phyloP scores from a whole-genome alignment of 1,284 basidiomycete species.

The Amylostereum areolatum region DNA sequence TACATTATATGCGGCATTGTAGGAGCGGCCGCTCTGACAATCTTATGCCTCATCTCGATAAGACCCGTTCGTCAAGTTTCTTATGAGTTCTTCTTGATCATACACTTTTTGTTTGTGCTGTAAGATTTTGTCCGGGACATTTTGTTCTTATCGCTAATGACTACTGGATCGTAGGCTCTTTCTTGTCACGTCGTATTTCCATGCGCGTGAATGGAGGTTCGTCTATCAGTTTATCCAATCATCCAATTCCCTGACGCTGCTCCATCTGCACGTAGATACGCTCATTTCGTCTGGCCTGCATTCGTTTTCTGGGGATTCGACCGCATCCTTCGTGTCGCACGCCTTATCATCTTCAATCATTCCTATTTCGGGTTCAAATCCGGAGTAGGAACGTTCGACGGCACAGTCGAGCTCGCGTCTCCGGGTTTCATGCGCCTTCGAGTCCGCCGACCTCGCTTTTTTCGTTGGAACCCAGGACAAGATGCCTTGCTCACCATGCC shows the following conservation, averaged over 20 bases:
- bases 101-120: slow-evolving; percentile 20
- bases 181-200: slow-evolving; percentile 23
- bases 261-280: slow-evolving; percentile 13
- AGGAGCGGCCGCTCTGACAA: slow-evolving; percentile 8
- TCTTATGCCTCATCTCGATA: slow-evolving; percentile 18
- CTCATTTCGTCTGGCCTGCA: slow-evolving; percentile 46
- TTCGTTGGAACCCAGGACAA: slow-evolving; percentile 46
- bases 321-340: slow-evolving; percentile 43
- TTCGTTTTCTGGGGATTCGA: slow-evolving; percentile 65
- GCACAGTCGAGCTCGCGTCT: slow-evolving; percentile 39
- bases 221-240: slow-evolving; percentile 3
- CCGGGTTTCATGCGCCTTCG: slow-evolving; percentile 46
- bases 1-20: no score
- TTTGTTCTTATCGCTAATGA: no score
- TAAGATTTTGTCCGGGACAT: slow-evolving; percentile 6
- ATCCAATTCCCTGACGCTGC: background rate
- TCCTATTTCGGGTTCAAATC: slow-evolving; percentile 28
- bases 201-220: slow-evolving; percentile 25
- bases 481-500: slow-evolving; percentile 42
- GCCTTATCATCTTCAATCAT: slow-evolving; percentile 48
- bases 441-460: slow-evolving; percentile 32
- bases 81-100: slow-evolving; percentile 22
- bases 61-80: slow-evolving; percentile 16
- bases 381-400: slow-evolving; percentile 26
- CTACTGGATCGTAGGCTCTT: slow-evolving; percentile 12